Conservation (phyloP, 352 stramenopile species). For the Phytopythium kandeliae region DNA sequence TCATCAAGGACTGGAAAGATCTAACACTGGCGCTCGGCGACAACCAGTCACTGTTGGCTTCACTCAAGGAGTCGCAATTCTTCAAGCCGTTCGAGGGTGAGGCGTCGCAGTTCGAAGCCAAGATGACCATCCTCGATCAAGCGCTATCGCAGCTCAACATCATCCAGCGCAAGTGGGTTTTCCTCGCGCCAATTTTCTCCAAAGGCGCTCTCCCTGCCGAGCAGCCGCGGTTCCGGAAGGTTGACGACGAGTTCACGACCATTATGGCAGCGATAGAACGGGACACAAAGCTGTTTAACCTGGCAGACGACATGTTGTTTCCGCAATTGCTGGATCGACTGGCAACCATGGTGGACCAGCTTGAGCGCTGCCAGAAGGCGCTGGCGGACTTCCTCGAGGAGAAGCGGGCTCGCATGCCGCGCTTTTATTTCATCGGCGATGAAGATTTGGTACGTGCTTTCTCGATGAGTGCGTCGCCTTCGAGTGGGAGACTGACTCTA, state of each 20-base stretch:
- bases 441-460: conserved; percentile 72
- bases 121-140: conserved; percentile 85
- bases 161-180: conserved; percentile 96
- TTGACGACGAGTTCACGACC: conserved; percentile 93
- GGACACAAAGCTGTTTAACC: conserved; percentile 91
- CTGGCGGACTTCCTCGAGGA: conserved; percentile 93
- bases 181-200: conserved; percentile 95
- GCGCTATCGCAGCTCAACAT: conserved; percentile 81
- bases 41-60: conserved; percentile 93
- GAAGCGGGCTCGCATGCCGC: conserved; percentile 90
- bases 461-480: neutral
- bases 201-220: conserved; percentile 91
- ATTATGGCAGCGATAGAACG: conserved; percentile 89
- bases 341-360: conserved; percentile 87
- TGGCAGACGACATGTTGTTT: conserved; percentile 90
- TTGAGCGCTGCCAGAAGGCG: conserved; percentile 94
- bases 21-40: conserved; percentile 92
- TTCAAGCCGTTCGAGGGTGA: conserved; percentile 94
- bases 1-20: conserved; percentile 97
- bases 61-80: conserved; percentile 94
- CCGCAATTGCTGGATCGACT: conserved; percentile 81
- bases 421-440: conserved; percentile 97
- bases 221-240: conserved; percentile 83
- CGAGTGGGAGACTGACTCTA: neutral
- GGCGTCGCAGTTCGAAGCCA: conserved; percentile 86